Evolutionary conservation across 106 monocot species (phyloP).

Genomic region (Dendrobium catenatum): DNA sequence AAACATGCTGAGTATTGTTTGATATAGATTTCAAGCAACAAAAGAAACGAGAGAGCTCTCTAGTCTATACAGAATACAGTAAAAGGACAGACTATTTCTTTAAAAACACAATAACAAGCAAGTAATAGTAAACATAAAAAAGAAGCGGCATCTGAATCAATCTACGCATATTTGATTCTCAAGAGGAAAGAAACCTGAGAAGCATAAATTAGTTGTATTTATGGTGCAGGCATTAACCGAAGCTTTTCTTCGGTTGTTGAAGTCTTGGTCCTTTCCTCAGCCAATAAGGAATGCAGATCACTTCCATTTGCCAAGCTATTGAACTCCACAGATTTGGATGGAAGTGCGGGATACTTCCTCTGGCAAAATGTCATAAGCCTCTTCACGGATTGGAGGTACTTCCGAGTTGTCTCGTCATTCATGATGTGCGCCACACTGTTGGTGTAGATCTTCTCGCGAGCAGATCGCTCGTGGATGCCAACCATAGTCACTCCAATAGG

Average conservation of each 20-base stretch:
- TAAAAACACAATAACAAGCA: no score
- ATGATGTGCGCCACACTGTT: constrained; percentile 99
- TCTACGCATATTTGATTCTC: background rate
- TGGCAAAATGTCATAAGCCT: constrained; percentile 95
- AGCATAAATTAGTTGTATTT: background rate
- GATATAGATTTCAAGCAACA: no score
- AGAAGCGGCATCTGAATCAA: background rate
- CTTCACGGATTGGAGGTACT: constrained; percentile 93
- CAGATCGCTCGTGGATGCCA: constrained; percentile 97
- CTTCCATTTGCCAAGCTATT: constrained; percentile 97
- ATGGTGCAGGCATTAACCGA: constrained; percentile 46
- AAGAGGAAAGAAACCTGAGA: background rate
- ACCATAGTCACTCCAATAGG: constrained; percentile 99
- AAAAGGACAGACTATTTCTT: no score
- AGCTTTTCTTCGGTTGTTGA: constrained; percentile 48
- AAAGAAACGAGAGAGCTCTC: no score
- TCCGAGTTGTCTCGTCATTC: constrained; percentile 97
- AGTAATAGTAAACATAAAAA: background rate
- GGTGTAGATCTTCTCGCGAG: constrained; percentile 96
- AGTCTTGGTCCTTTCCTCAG: constrained; percentile 35
- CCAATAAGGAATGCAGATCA: constrained; percentile 63
- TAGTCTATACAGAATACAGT: no score
- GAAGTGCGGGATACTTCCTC: constrained; percentile 61
- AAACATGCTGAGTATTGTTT: no score
- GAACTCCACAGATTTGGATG: constrained; percentile 96